Base-by-base conservation (phyloP, 2,329 filamentous ascomycete genomes). In the Hypoxylon rubiginosum region DNA sequence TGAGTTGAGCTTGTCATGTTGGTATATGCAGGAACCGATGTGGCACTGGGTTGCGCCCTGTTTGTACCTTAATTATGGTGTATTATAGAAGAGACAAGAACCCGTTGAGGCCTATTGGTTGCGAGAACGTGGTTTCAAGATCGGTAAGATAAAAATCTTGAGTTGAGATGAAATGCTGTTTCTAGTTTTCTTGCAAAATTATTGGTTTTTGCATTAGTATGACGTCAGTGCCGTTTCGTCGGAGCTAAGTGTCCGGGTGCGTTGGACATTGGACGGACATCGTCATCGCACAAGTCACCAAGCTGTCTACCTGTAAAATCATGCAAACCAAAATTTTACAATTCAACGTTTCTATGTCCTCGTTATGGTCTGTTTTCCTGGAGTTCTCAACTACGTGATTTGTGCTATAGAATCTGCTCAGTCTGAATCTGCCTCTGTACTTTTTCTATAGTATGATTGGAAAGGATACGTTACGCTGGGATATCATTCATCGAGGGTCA, bases 271-370 rank as follows among this genome's bases (percentile, higher is more conserved):
- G 49, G 17, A 34, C 32, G n/a, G 28, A 30, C 58, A 59, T 57
- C 53, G 59, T 64, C 65, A 65, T 64, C 17, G 56, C 64, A 61
- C 45, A 63, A 66, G 46, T 49, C 55, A 52, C 39, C n/a, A n/a
- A n/a, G n/a, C n/a, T n/a, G n/a, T n/a, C n/a, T 52, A 17, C 39
- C 17, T 4, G 34, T 9, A 43, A 15, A 43, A 2, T 13, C 8
- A 34, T 34, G 21, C 24, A 46, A 26, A 46, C 4, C 3, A 26
- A 11, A 43, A 46, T 15, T 53, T 48, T 39, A 24, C n/a, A 13
- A 50, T 59, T 55, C 24, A 3, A 46, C 9, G n/a, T n/a, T 7
- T 41, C 7, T 6, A 49, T 51, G 15, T 10, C 17, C 7, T 28
- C 13, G 13, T 54, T 17, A 3, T 53, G 7, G 9, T 32, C 7